These are phyloP conservation scores for Albifimbria verrucaria DNA, from an alignment of 2,329 filamentous ascomycete species.

Conservation along the genomic window DNA sequence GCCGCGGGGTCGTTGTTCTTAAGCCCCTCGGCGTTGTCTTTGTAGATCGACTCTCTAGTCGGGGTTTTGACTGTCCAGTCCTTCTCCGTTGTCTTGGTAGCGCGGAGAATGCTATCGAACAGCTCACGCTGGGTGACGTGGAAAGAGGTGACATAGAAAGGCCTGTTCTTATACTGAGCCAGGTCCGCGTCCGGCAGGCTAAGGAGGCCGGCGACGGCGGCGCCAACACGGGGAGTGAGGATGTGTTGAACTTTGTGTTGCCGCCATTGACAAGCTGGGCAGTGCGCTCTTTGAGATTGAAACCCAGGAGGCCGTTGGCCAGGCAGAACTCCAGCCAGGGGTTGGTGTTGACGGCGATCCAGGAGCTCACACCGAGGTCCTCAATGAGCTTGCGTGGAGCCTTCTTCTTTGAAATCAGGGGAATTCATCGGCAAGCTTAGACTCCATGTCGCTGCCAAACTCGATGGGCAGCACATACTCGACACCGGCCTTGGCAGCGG, in stretches of 20 bases:
- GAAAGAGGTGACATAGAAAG: conserved; percentile 54
- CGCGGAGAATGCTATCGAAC: conserved; percentile 56
- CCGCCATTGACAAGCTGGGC: conserved; percentile 27
- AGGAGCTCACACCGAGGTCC: conserved; percentile 24
- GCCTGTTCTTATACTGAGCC: conserved; percentile 22
- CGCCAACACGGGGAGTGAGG: conserved; percentile 29
- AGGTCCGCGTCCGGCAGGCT: conserved; percentile 28
- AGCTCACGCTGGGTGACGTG: conserved; percentile 60
- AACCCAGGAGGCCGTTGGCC: conserved; percentile 22
- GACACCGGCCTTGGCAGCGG: conserved; percentile 27
- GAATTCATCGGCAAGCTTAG: conserved; percentile 18
- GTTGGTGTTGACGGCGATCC: conserved; percentile 28
- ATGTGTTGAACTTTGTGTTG: conserved; percentile 21
- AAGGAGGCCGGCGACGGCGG: conserved; percentile 29
- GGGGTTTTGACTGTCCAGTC: conserved; percentile 35
- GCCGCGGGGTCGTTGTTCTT: conserved; percentile 14
- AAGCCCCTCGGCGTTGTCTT: conserved; percentile 11
- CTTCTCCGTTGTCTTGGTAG: conserved; percentile 50
- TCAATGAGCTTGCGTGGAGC: conserved; percentile 22
- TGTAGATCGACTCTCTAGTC: conserved; percentile 7
- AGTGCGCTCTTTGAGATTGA: conserved; percentile 25
- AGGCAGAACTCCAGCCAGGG: conserved; percentile 31
- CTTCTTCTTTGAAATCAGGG: conserved; percentile 20
- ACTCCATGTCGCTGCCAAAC: conserved; percentile 24
- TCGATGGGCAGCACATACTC: conserved; percentile 27